Percentiles rank a stretch among this genome's conserved stretches.
phyloP scores from a whole-genome alignment of 2,329 filamentous ascomycete genomes.

The Ceratocystis colombiana region DNA sequence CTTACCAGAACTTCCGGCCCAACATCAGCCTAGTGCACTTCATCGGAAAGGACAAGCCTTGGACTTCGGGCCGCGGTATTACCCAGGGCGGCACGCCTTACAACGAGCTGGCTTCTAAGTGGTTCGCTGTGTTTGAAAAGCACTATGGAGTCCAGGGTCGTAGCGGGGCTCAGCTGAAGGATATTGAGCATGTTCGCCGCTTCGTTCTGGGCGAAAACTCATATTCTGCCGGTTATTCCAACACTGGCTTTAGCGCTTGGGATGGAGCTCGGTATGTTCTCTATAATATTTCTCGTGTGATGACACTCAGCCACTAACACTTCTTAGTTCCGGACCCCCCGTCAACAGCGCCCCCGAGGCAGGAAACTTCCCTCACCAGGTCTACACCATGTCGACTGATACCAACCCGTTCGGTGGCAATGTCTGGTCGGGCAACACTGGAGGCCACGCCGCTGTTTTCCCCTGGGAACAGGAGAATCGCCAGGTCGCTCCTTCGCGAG shows the following conservation, averaged over 20 bases:
- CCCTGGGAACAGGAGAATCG: slow-evolving; percentile 25
- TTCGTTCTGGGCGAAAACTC: slow-evolving; percentile 45
- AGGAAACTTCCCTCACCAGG: slow-evolving; percentile 64
- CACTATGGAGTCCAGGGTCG: slow-evolving; percentile 53
- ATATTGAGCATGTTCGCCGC: slow-evolving; percentile 39
- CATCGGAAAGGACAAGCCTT: slow-evolving; percentile 85
- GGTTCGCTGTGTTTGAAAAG: slow-evolving; percentile 90
- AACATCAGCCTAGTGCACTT: slow-evolving; percentile 89
- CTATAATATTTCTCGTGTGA: background rate
- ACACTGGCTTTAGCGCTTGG: slow-evolving; percentile 23
- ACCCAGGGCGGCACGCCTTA: slow-evolving; percentile 30
- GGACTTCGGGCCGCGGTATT: slow-evolving; percentile 55
- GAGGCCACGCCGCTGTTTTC: slow-evolving; percentile 22
- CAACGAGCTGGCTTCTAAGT: slow-evolving; percentile 72
- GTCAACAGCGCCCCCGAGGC: slow-evolving; percentile 55
- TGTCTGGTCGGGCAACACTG: slow-evolving; percentile 20
- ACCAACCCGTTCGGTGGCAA: background rate
- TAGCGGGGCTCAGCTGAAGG: slow-evolving; percentile 21
- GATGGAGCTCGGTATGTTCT: slow-evolving; percentile 27
- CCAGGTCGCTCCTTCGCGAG: slow-evolving; percentile 21
- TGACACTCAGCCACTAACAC: background rate
- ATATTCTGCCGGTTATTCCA: slow-evolving; percentile 16
- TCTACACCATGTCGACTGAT: slow-evolving; percentile 65
- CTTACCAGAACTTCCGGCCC: slow-evolving; percentile 84
- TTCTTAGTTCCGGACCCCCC: slow-evolving; percentile 22